phyloP scores from a whole-genome alignment of 2,329 filamentous ascomycete genomes.

The Meredithiella fracta region DNA sequence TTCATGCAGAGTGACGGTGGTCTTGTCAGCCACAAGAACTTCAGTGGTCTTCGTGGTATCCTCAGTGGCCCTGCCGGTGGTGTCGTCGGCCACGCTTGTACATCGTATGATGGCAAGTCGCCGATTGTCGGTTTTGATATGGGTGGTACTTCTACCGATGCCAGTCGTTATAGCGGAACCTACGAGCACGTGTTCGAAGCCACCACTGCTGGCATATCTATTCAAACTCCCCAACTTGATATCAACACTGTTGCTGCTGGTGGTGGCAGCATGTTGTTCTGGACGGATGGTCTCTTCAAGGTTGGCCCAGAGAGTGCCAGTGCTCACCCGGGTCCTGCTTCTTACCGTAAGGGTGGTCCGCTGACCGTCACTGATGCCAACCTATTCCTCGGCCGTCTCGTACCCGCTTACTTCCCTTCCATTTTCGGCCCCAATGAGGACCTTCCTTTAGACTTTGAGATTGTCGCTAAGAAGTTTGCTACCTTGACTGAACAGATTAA shows the following conservation, averaged over 20 bases:
- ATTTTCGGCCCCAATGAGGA: slow-evolving; percentile 88
- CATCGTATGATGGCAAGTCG: slow-evolving; percentile 68
- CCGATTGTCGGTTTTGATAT: slow-evolving; percentile 93
- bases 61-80: slow-evolving; percentile 83
- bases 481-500: slow-evolving; percentile 67
- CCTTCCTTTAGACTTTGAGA: slow-evolving; percentile 58
- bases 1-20: slow-evolving; percentile 87
- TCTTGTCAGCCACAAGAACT: slow-evolving; percentile 57
- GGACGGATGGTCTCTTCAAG: slow-evolving; percentile 75
- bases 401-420: slow-evolving; percentile 83
- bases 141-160: slow-evolving; percentile 66
- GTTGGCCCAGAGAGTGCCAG: slow-evolving; percentile 79
- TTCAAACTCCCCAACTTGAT: slow-evolving; percentile 80
- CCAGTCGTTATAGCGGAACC: slow-evolving; percentile 71
- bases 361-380: slow-evolving; percentile 87
- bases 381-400: slow-evolving; percentile 67
- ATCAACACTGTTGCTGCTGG: slow-evolving; percentile 93
- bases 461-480: slow-evolving; percentile 58
- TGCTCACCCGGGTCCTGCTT: slow-evolving; percentile 78
- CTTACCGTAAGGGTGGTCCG: slow-evolving; percentile 78
- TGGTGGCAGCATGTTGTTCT: slow-evolving; percentile 71
- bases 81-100: slow-evolving; percentile 82
- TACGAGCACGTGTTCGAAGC: slow-evolving; percentile 93
- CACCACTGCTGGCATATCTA: slow-evolving; percentile 83
- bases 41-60: slow-evolving; percentile 73